A percentile compares a stretch with the other conserved stretches of the same genome.
These are phyloP conservation scores for Globisporangium alternatum DNA, from an alignment of 352 stramenopile genomes.

Conservation along the genomic window DNA sequence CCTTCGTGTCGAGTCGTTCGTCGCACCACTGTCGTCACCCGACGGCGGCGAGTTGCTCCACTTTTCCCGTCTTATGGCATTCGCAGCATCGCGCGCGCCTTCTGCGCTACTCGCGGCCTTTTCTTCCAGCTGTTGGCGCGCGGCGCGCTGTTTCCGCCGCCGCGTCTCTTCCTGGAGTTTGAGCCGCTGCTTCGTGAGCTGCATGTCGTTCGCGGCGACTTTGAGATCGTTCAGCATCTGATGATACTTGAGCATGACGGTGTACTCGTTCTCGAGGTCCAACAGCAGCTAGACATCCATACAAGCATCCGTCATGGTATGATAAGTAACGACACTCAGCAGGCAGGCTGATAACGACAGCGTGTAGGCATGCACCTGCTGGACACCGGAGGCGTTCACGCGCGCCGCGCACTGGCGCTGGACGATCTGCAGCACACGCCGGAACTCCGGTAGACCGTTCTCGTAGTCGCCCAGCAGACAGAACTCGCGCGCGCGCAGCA, in stretches of 20 bases:
- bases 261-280: slow-evolving; percentile 53
- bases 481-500: slow-evolving; percentile 58
- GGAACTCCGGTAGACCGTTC: slow-evolving; percentile 40
- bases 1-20: background rate
- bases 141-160: slow-evolving; percentile 14
- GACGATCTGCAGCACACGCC: slow-evolving; percentile 28
- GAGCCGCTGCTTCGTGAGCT: slow-evolving; percentile 24
- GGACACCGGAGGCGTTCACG: slow-evolving; percentile 20
- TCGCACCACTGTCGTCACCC: slow-evolving; percentile 16
- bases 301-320: background rate
- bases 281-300: slow-evolving; percentile 32
- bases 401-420: slow-evolving; percentile 27
- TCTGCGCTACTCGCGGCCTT: background rate
- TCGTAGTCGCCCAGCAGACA: slow-evolving; percentile 69
- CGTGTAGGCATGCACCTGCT: slow-evolving; percentile 25
- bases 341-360: slow-evolving; percentile 1
- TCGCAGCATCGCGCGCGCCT: slow-evolving; percentile 19
- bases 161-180: slow-evolving; percentile 11
- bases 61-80: slow-evolving; percentile 18
- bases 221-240: slow-evolving; percentile 38
- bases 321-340: background rate
- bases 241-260: slow-evolving; percentile 42
- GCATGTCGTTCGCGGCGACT: slow-evolving; percentile 22
- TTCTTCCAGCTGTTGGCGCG: slow-evolving; percentile 1
- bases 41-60: slow-evolving; percentile 12